Evolutionary conservation across 371 early-diverging fungal species (phyloP).

Genomic region (Zancudomyces culisetae): DNA sequence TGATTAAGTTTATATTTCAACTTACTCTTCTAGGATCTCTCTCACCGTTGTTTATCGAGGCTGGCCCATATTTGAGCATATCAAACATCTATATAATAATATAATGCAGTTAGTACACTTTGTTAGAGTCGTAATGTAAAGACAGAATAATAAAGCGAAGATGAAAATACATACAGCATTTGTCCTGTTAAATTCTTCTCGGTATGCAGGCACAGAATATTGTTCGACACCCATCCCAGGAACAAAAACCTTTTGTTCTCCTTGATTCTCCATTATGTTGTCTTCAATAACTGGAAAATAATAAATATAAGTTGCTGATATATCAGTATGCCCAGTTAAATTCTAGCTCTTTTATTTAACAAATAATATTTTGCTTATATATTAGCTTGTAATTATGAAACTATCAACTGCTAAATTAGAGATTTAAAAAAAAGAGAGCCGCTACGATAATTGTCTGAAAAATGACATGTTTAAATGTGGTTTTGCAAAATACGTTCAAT

Average conservation of each 20-base stretch:
- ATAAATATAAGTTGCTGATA: no score
- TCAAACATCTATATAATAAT: conserved; percentile 13
- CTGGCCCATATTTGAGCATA: conserved; percentile 20
- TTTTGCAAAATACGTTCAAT: not conserved
- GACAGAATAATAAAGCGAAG: not conserved
- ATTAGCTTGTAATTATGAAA: not conserved
- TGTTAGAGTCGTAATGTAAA: not conserved
- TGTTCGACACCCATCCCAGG: conserved; percentile 9
- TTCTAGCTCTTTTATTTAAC: not conserved
- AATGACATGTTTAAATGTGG: not conserved
- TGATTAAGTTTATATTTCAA: not conserved
- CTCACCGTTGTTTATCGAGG: conserved; percentile 11
- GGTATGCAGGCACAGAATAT: conserved; percentile 17
- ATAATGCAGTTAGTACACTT: not conserved
- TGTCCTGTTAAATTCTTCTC: conserved; percentile 19
- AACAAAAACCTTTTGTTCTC: conserved; percentile 4
- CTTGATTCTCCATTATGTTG: conserved; percentile 2
- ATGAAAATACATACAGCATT: conserved; percentile 14
- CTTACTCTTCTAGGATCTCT: conserved; percentile 22
- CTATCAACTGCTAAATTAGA: not conserved
- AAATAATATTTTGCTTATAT: not conserved
- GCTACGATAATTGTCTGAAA: not conserved
- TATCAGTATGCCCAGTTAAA: no score
- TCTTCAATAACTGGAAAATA: not conserved
- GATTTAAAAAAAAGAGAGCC: not conserved